Evolutionary conservation across 2,329 filamentous ascomycete genomes (phyloP).

Genomic region (Trichoderma atrobrunneum): DNA sequence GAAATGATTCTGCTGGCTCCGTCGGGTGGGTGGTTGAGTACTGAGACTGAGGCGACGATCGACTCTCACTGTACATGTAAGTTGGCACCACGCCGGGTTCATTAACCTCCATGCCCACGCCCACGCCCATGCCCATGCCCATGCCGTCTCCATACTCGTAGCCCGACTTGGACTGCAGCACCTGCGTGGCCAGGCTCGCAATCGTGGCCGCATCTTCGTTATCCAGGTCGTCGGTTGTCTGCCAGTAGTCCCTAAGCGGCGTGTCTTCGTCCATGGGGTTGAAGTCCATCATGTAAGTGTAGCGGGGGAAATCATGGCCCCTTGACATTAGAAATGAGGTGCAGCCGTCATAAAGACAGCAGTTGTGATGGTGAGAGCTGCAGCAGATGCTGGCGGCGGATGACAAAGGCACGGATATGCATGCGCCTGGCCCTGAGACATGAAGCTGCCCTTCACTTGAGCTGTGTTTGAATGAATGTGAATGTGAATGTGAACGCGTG

Average conservation of each 20-base stretch:
- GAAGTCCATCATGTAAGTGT: slow-evolving; percentile 17
- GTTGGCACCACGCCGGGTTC: neutral
- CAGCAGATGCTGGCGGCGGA: neutral
- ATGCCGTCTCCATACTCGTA: neutral
- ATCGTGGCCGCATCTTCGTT: neutral
- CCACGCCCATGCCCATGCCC: neutral
- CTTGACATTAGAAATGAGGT: neutral
- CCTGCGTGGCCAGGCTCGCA: slow-evolving; percentile 10
- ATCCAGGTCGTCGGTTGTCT: neutral
- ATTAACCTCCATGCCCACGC: neutral
- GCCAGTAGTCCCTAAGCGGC: slow-evolving; percentile 16
- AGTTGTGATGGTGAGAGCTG: neutral
- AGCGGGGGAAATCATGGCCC: slow-evolving; percentile 6
- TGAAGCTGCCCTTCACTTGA: neutral
- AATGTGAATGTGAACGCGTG: slow-evolving; percentile 9
- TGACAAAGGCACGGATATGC: neutral
- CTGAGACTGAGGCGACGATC: slow-evolving; percentile 14
- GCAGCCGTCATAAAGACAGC: neutral
- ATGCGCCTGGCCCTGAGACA: neutral
- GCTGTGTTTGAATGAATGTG: neutral
- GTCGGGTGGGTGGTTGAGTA: neutral
- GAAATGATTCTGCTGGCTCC: slow-evolving; percentile 9
- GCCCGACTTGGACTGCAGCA: neutral
- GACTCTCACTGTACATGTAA: slow-evolving; percentile 5
- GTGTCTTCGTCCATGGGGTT: slow-evolving; percentile 16